Evolutionary conservation across 202 grass and related monocot species (phyloP).

Genomic region (Brachypodium distachyon): DNA sequence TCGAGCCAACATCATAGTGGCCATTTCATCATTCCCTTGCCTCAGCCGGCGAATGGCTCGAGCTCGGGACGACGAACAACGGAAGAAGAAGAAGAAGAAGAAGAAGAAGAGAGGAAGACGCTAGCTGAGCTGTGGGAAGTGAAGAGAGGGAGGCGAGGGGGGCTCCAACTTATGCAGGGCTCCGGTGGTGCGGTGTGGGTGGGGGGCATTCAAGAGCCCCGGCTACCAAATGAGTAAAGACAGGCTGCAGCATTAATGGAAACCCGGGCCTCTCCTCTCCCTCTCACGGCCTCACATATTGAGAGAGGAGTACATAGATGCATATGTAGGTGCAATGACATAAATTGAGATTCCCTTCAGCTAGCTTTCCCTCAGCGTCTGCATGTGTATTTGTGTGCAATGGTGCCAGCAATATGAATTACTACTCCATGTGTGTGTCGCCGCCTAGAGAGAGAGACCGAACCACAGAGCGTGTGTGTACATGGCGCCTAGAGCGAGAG

Average conservation of each 20-base stretch:
- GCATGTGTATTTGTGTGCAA: conserved; percentile 36
- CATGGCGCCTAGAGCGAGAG: no score
- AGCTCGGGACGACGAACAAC: background rate
- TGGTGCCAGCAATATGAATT: conserved; percentile 16
- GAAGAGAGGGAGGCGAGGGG: conserved; percentile 4
- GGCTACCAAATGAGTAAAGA: conserved; percentile 81
- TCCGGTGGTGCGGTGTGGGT: conserved; percentile 19
- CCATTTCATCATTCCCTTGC: conserved; percentile 51
- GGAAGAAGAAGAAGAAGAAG: background rate
- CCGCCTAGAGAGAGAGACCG: background rate
- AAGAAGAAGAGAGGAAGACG: conserved; percentile 5
- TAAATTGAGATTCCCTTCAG: conserved; percentile 65
- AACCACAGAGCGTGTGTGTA: no score
- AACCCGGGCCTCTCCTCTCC: conserved; percentile 35
- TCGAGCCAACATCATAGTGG: conserved; percentile 97
- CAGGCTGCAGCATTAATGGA: conserved; percentile 94
- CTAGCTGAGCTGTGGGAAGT: no score
- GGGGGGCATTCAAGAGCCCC: conserved; percentile 64
- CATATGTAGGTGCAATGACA: conserved; percentile 46
- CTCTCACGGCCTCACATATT: conserved; percentile 9
- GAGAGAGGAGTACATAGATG: background rate
- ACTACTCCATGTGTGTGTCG: background rate
- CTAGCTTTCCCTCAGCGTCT: conserved; percentile 3
- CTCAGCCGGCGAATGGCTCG: no score
- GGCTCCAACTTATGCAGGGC: conserved; percentile 38